A percentile compares a stretch with the other conserved stretches of the same genome.
phyloP scores from a whole-genome alignment of 1,284 basidiomycete species.

The Kwoniella shivajii region DNA sequence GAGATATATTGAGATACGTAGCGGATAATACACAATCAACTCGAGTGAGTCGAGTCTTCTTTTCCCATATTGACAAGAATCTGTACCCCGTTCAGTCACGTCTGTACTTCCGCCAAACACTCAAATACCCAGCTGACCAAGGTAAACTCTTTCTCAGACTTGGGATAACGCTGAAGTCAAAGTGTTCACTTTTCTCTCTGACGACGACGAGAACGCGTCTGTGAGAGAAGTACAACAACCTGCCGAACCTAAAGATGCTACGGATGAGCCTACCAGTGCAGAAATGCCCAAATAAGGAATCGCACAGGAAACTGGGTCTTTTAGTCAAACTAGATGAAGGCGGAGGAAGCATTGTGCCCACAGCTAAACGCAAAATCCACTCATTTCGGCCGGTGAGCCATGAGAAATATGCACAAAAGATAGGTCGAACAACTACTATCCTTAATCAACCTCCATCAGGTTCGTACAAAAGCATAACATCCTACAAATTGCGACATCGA shows the following conservation, averaged over 20 bases:
- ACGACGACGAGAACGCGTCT: constrained; percentile 39
- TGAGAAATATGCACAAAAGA: too few relatives aligned
- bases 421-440: too few relatives aligned
- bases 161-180: constrained; percentile 52
- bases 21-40: constrained; percentile 40
- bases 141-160: constrained; percentile 18
- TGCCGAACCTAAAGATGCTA: constrained; percentile 18
- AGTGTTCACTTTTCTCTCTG: constrained; percentile 42
- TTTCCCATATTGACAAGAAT: neutral
- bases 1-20: constrained; percentile 51
- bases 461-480: too few relatives aligned
- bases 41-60: constrained; percentile 26
- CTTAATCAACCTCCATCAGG: too few relatives aligned
- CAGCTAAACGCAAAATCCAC: neutral
- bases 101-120: neutral
- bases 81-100: neutral
- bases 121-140: neutral
- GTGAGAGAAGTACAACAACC: constrained; percentile 31
- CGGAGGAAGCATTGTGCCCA: neutral
- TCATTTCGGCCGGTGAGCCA: too few relatives aligned
- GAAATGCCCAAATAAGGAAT: constrained; percentile 18
- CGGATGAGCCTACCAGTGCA: constrained; percentile 27
- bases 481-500: too few relatives aligned
- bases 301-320: neutral
- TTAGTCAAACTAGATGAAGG: neutral